Evolutionary conservation across 2,329 filamentous ascomycete species (phyloP).

Genomic region (Aspergillus sp.): DNA sequence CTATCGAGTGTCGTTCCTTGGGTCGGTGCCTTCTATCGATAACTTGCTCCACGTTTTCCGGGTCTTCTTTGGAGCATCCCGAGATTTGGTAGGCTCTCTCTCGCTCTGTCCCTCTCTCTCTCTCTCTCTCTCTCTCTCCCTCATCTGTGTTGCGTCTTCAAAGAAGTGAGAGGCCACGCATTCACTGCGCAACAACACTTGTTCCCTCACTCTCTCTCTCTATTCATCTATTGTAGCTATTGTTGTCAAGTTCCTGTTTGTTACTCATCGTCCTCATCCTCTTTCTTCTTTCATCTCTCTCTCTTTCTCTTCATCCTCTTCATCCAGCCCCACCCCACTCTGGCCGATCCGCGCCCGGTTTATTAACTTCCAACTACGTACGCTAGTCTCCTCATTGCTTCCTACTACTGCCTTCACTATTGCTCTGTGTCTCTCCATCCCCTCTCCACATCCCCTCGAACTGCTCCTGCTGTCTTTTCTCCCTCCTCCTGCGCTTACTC

Average conservation of each 20-base stretch:
- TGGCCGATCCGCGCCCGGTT: constrained; percentile 22
- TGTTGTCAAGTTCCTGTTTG: neutral
- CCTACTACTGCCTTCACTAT: constrained; percentile 9
- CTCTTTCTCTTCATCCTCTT: neutral
- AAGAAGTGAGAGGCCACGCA: neutral
- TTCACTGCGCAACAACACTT: neutral
- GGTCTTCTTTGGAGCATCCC: neutral
- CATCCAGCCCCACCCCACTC: constrained; percentile 18
- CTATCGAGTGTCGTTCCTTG: constrained; percentile 1
- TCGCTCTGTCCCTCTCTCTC: too few species aligned
- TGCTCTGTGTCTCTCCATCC: constrained; percentile 19
- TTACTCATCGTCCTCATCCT: neutral
- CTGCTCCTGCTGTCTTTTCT: constrained; percentile 3
- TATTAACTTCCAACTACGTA: constrained; percentile 24
- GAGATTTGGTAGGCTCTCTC: neutral
- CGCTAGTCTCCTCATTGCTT: constrained; percentile 12
- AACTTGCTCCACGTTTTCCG: constrained; percentile 3
- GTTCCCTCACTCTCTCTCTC: too few species aligned
- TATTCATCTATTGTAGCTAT: too few species aligned
- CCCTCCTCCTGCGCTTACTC: constrained; percentile 3
- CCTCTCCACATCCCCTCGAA: constrained; percentile 20
- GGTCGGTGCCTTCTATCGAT: constrained; percentile 3
- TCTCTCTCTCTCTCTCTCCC: neutral
- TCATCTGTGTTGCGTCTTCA: neutral
- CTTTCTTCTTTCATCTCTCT: too few species aligned